These are phyloP conservation scores for Heritiera fomes DNA, from an alignment of 345 rosid genomes.

Conservation along the genomic window DNA sequence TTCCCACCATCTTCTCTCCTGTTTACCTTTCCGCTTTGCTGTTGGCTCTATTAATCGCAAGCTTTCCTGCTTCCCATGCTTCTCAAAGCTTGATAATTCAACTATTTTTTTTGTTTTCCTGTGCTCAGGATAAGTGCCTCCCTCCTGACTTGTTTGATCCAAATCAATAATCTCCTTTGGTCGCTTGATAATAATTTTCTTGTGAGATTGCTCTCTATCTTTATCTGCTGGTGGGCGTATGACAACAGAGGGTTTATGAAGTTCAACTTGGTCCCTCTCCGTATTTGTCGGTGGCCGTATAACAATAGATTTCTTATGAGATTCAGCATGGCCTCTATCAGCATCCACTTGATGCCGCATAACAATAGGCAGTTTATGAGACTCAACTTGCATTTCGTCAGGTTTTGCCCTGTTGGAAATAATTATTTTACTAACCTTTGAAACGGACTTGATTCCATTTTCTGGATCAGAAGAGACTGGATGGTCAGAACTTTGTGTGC, in stretches of 20 bases:
- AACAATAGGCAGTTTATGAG: conserved; percentile 53
- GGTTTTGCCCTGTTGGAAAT: conserved; percentile 70
- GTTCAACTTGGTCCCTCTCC: conserved; percentile 60
- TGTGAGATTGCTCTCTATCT: conserved; percentile 67
- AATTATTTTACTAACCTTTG: conserved; percentile 67
- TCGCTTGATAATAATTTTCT: conserved; percentile 74
- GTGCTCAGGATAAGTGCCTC: conserved; percentile 57
- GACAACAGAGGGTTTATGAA: conserved; percentile 70
- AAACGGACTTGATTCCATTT: conserved; percentile 48
- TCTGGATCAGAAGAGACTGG: conserved; percentile 47
- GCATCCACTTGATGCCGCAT: conserved; percentile 51
- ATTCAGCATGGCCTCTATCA: conserved; percentile 60
- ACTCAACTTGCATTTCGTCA: conserved; percentile 52
- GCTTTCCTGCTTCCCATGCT: conserved; percentile 45
- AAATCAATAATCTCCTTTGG: conserved; percentile 71
- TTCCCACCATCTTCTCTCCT: conserved; percentile 75
- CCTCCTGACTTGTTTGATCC: conserved; percentile 74
- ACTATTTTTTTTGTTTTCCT: conserved; percentile 81
- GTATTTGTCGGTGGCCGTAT: conserved; percentile 58
- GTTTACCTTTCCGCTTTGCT: conserved; percentile 54
- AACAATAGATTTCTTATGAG: conserved; percentile 62
- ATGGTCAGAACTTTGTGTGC: conserved; percentile 55
- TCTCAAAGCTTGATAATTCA: conserved; percentile 71
- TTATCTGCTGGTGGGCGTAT: conserved; percentile 75
- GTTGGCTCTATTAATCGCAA: conserved; percentile 44